Conservation (phyloP, 192 early-diverging fungal genomes). For the Podila clonocystis region DNA sequence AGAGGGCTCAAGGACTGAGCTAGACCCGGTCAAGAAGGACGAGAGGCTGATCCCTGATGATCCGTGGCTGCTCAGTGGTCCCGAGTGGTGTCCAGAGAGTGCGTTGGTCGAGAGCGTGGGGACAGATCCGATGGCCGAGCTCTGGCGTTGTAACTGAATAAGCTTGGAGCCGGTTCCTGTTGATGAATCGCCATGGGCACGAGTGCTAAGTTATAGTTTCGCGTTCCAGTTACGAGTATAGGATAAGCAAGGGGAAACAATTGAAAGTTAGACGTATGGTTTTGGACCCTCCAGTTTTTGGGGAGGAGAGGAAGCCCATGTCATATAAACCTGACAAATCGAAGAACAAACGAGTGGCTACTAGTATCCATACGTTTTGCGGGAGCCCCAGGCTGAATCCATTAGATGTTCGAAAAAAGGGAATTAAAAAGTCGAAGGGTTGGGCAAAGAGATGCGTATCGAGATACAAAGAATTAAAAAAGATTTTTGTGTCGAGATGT, state of each 20-base stretch:
- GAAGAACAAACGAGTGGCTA: not conserved
- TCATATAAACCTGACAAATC: not conserved
- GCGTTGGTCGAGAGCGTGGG: not conserved
- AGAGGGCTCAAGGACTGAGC: not conserved
- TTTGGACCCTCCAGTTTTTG: slow-evolving; percentile 11
- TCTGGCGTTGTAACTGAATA: slow-evolving; percentile 43
- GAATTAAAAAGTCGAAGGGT: not conserved
- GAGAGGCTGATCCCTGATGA: slow-evolving; percentile 3
- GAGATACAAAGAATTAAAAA: not conserved
- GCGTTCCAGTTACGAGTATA: not conserved
- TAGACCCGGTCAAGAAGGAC: not conserved
- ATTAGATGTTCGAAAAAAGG: not conserved
- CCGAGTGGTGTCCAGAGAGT: not conserved
- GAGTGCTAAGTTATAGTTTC: slow-evolving; percentile 15
- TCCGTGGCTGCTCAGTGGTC: not conserved
- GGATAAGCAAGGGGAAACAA: not conserved
- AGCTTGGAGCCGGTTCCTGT: slow-evolving; percentile 27
- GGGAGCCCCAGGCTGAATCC: slow-evolving; percentile 44
- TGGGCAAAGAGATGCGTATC: not conserved
- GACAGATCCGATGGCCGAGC: slow-evolving; percentile 4
- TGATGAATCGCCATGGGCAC: slow-evolving; percentile 18
- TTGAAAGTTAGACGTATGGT: not conserved
- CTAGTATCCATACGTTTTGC: slow-evolving; percentile 37
- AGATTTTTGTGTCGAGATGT: not conserved
- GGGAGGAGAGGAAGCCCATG: not conserved